Evolutionary conservation across 306 rosid species (phyloP), one percentile per base, ranked within the genome.

Genomic region (Vigna trinervia): DNA sequence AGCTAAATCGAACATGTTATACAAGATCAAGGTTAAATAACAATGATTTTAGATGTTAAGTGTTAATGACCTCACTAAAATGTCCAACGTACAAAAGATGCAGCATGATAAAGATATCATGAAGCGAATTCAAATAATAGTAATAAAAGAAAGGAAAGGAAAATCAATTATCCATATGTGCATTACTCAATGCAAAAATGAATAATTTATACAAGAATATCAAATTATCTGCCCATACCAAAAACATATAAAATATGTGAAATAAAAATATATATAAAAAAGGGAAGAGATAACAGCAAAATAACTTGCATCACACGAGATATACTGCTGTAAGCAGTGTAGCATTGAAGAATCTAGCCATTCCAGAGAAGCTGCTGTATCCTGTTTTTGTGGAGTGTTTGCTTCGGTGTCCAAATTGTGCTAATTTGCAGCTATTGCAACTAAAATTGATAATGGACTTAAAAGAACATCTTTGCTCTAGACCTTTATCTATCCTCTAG

Each of bases 41-140:
- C 17, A 69, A 59, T 47, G 26, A 32, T 34, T 58, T 36, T 59
- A 70, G 59, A 67, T 43, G 45, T 39, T 64, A 56, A 77, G 39
- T 38, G 30, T 23, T 53, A 66, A 52, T 64, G 53, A 53, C 45
- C 53, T 76, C 43, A 23, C 15, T 52, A 51, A 36, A 36, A 9
- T 43, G 48, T 43, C 48, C 3, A 9, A 11, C 13, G 48, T 10
- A 43, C 48, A 43, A 9, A 41, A 43, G 13, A 10, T 43, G 13
- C 4, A 43, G 13, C 13, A 43, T 2, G 2, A 11, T 43, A 43
- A 43, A 43, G 12, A 10, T 43, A 43, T 43, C 13, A 43, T 43
- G 48, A 43, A 10, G 48, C 48, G 10, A 43, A 43, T 43, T 9
- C 12, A 9, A 10, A 43, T 19, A 57, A 13, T 30, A 45, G 65